Percentiles rank a stretch among this genome's conserved stretches.
phyloP scores from a whole-genome alignment of 129 eudicot genomes.

The Tagetes erecta region DNA sequence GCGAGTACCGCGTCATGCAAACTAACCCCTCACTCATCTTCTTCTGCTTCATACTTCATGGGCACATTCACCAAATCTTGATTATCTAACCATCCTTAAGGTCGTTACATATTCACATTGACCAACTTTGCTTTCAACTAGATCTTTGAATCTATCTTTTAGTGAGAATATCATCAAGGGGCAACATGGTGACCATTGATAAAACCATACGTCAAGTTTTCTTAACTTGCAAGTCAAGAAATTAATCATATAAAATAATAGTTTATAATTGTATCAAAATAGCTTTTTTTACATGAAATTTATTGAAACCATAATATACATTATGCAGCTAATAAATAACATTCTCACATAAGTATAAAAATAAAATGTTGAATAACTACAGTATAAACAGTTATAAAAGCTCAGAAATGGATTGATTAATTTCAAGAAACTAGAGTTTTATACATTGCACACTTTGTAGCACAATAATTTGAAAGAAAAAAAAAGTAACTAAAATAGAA shows the following conservation, averaged over 20 bases:
- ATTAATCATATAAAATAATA: not conserved
- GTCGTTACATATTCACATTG: too few relatives aligned
- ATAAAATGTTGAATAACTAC: not conserved
- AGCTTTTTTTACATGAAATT: not conserved
- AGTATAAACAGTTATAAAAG: not conserved
- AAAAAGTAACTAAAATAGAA: constrained; percentile 21
- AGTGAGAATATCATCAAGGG: not conserved
- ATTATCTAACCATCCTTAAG: too few relatives aligned
- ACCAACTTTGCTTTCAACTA: not conserved
- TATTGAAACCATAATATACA: not conserved
- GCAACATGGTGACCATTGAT: not conserved
- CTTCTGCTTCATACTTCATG: too few relatives aligned
- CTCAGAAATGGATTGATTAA: constrained; percentile 8
- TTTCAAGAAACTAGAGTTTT: constrained; percentile 25
- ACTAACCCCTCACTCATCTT: too few relatives aligned
- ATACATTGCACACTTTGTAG: constrained; percentile 30
- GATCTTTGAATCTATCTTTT: not conserved
- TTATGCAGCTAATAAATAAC: not conserved
- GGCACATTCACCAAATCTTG: too few relatives aligned
- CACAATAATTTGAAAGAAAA: constrained; percentile 22
- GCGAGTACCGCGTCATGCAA: too few relatives aligned
- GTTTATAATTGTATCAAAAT: not conserved
- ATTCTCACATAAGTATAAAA: not conserved
- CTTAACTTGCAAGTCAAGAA: not conserved
- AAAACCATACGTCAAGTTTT: not conserved